A percentile compares a stretch with the other conserved stretches of the same genome.
Evolutionary conservation across 345 rosid species (phyloP).

Genomic region (Sonneratia alba): DNA sequence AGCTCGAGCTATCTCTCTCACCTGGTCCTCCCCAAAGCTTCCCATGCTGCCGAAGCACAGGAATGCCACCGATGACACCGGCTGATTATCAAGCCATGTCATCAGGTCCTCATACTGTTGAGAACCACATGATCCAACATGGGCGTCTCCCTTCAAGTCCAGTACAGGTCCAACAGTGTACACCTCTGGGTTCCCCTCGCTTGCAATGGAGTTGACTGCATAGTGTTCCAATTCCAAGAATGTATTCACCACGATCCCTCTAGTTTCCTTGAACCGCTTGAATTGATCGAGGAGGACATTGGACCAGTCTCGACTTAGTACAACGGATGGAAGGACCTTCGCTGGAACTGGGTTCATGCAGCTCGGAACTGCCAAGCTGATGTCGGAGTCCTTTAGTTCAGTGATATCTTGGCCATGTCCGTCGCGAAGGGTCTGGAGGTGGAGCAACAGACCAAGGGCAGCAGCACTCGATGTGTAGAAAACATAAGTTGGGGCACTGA

Average conservation of each 20-base stretch:
- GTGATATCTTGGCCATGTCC: constrained; percentile 7
- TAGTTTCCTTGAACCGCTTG: constrained; percentile 9
- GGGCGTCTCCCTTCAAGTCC: constrained; percentile 18
- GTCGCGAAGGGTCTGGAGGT: constrained; percentile 12
- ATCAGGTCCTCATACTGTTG: not conserved
- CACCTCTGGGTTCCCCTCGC: constrained; percentile 5
- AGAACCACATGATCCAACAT: constrained; percentile 8
- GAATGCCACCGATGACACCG: constrained; percentile 39
- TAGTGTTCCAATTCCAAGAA: constrained; percentile 32
- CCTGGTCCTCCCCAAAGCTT: constrained; percentile 30
- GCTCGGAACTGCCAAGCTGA: constrained; percentile 22
- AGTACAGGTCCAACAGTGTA: constrained; percentile 51
- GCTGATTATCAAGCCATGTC: constrained; percentile 43
- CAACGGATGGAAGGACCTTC: constrained; percentile 21
- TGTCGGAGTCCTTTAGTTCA: constrained; percentile 16
- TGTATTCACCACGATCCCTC: constrained; percentile 23
- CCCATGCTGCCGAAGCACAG: constrained; percentile 65
- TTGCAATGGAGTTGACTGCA: constrained; percentile 12
- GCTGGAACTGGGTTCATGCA: constrained; percentile 24
- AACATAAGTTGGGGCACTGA: constrained; percentile 26
- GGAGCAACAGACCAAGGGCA: constrained; percentile 20
- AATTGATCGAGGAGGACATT: constrained; percentile 9
- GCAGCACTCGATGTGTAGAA: constrained; percentile 23
- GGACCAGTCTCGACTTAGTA: constrained; percentile 9
- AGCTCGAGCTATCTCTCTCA: constrained; percentile 38